Base-by-base conservation (phyloP, 768 basidiomycete species). In the Scleroderma bovista region DNA sequence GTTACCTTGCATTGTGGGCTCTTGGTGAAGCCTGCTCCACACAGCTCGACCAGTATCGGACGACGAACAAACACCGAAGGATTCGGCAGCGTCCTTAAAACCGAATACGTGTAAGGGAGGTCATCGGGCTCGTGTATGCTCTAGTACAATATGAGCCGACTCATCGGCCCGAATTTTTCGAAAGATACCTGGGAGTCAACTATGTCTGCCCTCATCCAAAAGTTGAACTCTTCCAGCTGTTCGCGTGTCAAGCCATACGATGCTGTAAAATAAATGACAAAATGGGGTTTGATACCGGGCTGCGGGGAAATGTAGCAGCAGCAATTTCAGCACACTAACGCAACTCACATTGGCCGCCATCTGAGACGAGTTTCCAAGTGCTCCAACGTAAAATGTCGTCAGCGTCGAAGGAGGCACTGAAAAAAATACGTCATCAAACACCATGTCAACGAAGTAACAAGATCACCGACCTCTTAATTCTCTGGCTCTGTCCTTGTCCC, bases 11-110 rank as follows among this genome's bases (percentile, higher is more conserved):
- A 78, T 22, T 68, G 56, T 0, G 72, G 69, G n/a, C 81, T 67
- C 61, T 87, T 88, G 26, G 84, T 86, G 59, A 92, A 94, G 2
- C 91, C 87, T 4, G 87, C 92, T 12, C 92, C 91, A 52, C 79
- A 82, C 4, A 94, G 59, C 57, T 93, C 90, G 2, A 75, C 81
- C 5, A 88, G 71, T 15, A 90, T 58, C 2, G 91, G 91, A 24
- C 68, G 68, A 11, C 69, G 65, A 22, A 94, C 69, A 51, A 93
- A 62, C 3, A 81, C 64, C 0, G 69, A 61, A 5, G 92, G 92
- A 3, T 68, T 69, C 1, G 63, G 51, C 16, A 87, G 68, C 1
- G 75, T 73, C 4, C 62, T 59, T 17, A 75, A 74, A 16, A 88
- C 48, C 0, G 68, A 69, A 57, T 80, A 79, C 0, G 76, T 76